A percentile compares a stretch with the other conserved stretches of the same genome.
These are phyloP conservation scores for Amylostereum chailletii DNA, from an alignment of 1,284 basidiomycete genomes.

Conservation along the genomic window DNA sequence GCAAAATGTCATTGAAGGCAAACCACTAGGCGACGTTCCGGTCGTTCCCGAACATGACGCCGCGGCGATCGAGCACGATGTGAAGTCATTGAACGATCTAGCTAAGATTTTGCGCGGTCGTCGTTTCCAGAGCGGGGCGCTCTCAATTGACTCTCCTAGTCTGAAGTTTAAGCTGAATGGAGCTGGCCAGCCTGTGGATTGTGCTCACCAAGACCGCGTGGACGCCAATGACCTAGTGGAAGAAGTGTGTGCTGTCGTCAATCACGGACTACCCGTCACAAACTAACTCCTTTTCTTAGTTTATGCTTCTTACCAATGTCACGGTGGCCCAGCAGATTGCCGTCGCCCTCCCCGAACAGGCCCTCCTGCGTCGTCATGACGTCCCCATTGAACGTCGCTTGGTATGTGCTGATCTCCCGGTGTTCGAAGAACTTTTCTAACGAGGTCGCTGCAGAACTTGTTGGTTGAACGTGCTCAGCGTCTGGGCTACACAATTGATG, in stretches of 20 bases:
- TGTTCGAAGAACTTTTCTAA: conserved; percentile 2
- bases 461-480: conserved; percentile 77
- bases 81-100: conserved; percentile 61
- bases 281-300: conserved; percentile 34
- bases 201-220: conserved; percentile 50
- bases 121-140: conserved; percentile 77
- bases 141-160: conserved; percentile 66
- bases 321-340: conserved; percentile 91
- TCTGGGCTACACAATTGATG: conserved; percentile 80
- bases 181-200: conserved; percentile 77
- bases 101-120: conserved; percentile 68
- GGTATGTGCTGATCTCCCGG: conserved; percentile 30
- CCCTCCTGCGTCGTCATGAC: conserved; percentile 91
- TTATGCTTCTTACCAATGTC: conserved; percentile 91
- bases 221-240: conserved; percentile 84
- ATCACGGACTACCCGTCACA: neutral
- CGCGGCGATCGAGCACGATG: conserved; percentile 66
- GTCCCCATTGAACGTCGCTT: conserved; percentile 85
- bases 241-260: conserved; percentile 49
- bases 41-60: conserved; percentile 51
- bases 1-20: conserved; percentile 77
- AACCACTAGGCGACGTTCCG: conserved; percentile 41
- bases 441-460: conserved; percentile 39
- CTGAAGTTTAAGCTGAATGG: conserved; percentile 81
- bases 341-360: conserved; percentile 89